Conservation (phyloP, 805 yeast genomes). For the Metschnikowia colocasiae region DNA sequence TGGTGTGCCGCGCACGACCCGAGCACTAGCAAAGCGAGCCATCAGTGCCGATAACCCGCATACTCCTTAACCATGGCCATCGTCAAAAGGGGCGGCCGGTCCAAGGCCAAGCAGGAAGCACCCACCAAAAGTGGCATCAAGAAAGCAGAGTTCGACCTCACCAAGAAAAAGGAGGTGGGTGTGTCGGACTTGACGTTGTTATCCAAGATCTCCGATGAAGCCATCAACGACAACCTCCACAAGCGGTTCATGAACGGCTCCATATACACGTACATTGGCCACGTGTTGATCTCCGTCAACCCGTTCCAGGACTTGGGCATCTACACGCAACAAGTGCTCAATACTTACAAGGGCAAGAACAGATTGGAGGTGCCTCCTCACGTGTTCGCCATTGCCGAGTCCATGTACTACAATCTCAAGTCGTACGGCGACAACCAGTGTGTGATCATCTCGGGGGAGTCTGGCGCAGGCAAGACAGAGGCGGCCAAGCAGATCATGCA, state of each 20-base stretch:
- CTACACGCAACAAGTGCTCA: constrained; percentile 74
- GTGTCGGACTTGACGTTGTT: constrained; percentile 90
- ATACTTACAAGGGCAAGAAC: constrained; percentile 83
- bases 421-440: constrained; percentile 93
- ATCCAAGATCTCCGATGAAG: constrained; percentile 83
- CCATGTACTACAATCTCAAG: constrained; percentile 93
- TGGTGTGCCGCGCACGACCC: constrained; percentile 4
- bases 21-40: background rate
- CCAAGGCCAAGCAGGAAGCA: constrained; percentile 47
- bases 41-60: constrained; percentile 4
- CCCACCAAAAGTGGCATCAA: constrained; percentile 57
- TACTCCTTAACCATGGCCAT: constrained; percentile 54
- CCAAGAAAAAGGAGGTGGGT: constrained; percentile 96
- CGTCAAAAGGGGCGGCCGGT: constrained; percentile 70
- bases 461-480: constrained; percentile 98
- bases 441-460: constrained; percentile 95
- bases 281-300: constrained; percentile 90
- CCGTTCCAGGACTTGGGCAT: constrained; percentile 97
- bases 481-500: constrained; percentile 98
- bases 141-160: constrained; percentile 85
- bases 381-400: constrained; percentile 95
- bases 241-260: constrained; percentile 86
- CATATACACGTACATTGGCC: constrained; percentile 91
- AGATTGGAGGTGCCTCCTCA: constrained; percentile 97
- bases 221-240: constrained; percentile 86